Evolutionary conservation across 202 grass and related monocot species (phyloP), one percentile per base, ranked within the genome.

Genomic region (Setaria viridis): DNA sequence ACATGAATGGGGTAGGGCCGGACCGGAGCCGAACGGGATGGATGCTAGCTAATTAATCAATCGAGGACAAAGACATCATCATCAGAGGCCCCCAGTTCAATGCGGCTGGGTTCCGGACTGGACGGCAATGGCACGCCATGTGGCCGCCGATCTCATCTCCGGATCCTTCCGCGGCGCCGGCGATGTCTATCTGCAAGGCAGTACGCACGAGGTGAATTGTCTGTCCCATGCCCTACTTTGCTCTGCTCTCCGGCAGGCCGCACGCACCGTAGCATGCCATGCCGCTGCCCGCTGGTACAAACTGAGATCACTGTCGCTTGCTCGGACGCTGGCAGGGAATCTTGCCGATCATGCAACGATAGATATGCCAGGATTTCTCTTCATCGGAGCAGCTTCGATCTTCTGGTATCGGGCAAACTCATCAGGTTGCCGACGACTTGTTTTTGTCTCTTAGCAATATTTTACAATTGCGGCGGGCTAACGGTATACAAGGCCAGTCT

Each of bases 381-480:
- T 5, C 16, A 34, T 25, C 64, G 21, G 19, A 69, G 2, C 62
- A 68, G 19, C 32, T 15, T 58, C 6, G 12, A 67, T 53, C 21
- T 25, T 21, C 39, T 70, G 16, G 5, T 35, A 49, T 34, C 45
- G 15, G 30, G 46, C 21, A 15, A 45, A 30, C 21, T 75, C 14
- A 19, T 34, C 47, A 46, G 17, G 9, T 48, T 82, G 80, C 80
- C 80, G 80, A 82, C 80, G 4, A 5, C 42, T 58, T 19, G 21
- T 58, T 81, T 81, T 70, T 71, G 66, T 43, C 66, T 60, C 53
- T 1, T 45, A 41, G 62, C 14, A 17, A 45, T 53, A 30, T 20
- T 82, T 82, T 71, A 4, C 35, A 32, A 70, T 58, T 70, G 66
- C 78, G 63, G 78, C 64, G 78, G 78, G 51, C 46, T 34, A 16